A percentile compares a stretch with the other conserved stretches of the same genome.
phyloP scores from a whole-genome alignment of 1,139 yeast species.

The Cylindricascospora bacillispora region DNA sequence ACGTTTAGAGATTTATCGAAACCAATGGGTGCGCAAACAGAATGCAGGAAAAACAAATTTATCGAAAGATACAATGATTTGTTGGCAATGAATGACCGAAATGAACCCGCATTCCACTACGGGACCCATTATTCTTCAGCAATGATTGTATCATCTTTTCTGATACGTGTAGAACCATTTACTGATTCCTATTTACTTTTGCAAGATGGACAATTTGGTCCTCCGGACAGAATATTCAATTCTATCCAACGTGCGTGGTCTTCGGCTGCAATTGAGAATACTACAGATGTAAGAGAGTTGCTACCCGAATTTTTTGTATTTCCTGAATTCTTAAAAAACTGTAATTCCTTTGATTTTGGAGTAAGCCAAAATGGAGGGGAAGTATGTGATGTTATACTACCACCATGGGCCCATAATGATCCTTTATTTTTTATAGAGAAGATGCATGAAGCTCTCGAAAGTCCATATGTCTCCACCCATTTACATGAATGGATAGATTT shows the following conservation, averaged over 20 bases:
- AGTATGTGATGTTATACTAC: slow-evolving; percentile 54
- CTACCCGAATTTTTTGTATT: slow-evolving; percentile 75
- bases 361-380: slow-evolving; percentile 44
- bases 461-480: slow-evolving; percentile 62
- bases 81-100: slow-evolving; percentile 38
- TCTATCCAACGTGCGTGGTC: slow-evolving; percentile 66
- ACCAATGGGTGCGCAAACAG: slow-evolving; percentile 82
- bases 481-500: slow-evolving; percentile 76
- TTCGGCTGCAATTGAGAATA: slow-evolving; percentile 64
- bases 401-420: slow-evolving; percentile 73
- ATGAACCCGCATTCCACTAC: slow-evolving; percentile 66
- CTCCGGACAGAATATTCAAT: slow-evolving; percentile 67
- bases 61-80: slow-evolving; percentile 52
- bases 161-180: slow-evolving; percentile 65
- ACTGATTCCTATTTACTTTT: slow-evolving; percentile 62
- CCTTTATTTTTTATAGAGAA: slow-evolving; percentile 58
- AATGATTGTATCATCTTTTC: slow-evolving; percentile 73
- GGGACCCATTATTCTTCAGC: slow-evolving; percentile 91
- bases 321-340: slow-evolving; percentile 60
- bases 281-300: slow-evolving; percentile 76
- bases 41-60: slow-evolving; percentile 46
- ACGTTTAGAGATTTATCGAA: slow-evolving; percentile 63
- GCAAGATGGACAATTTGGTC: slow-evolving; percentile 83
- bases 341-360: slow-evolving; percentile 59
- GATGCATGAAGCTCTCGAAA: slow-evolving; percentile 72